A percentile compares a stretch with the other conserved stretches of the same genome.
Conservation (phyloP, 257 asterid species). For the Henckelia pumila region DNA sequence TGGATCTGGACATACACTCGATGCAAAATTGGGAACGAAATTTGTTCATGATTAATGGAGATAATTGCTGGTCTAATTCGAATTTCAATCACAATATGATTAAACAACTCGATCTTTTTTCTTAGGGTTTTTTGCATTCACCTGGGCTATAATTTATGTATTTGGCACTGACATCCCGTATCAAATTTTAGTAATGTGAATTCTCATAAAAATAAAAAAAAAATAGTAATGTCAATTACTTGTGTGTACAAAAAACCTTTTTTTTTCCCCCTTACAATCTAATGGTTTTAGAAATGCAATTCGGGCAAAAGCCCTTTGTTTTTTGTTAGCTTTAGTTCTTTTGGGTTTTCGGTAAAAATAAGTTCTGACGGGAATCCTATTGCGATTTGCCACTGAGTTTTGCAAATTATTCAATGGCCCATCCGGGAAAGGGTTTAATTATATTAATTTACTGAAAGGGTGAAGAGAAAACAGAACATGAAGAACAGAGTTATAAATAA, state of each 20-base stretch:
- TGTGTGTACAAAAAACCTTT: too few relatives aligned
- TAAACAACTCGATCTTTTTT: background rate
- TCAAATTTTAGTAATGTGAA: too few relatives aligned
- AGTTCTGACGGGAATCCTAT: background rate
- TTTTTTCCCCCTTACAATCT: background rate
- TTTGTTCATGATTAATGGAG: conserved; percentile 9
- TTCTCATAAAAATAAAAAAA: too few relatives aligned
- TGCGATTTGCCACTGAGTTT: background rate
- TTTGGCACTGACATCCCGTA: too few relatives aligned
- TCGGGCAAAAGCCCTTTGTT: background rate
- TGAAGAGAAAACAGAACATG: background rate
- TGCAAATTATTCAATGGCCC: too few relatives aligned
- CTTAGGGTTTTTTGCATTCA: background rate
- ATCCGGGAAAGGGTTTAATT: background rate
- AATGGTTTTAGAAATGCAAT: background rate
- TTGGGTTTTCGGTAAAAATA: background rate
- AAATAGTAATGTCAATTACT: too few relatives aligned
- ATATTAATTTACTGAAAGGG: background rate
- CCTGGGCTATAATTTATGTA: too few relatives aligned
- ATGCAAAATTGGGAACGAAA: background rate
- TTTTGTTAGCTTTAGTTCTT: background rate
- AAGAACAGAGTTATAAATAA: background rate
- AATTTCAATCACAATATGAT: conserved; percentile 1
- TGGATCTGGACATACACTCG: background rate
- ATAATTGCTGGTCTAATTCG: background rate